Base-by-base conservation (phyloP, 1,284 basidiomycete genomes). In the Melampsora larici-populina region DNA sequence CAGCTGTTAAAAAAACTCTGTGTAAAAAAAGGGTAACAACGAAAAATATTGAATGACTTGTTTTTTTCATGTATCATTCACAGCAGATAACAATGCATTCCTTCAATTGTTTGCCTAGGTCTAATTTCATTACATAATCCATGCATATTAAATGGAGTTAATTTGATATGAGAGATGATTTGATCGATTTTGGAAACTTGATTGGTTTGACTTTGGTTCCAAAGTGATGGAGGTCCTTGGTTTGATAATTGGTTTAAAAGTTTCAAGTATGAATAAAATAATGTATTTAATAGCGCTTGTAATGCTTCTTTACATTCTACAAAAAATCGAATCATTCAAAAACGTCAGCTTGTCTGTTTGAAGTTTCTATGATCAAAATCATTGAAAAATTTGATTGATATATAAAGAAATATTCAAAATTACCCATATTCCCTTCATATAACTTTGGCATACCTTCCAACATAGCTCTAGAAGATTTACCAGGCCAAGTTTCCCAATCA, bases 361-460 rank as follows among this genome's bases (percentile, higher is more conserved):
- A 36, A 4, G 3, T 36, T 36, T 3, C 5, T 36, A 4, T 36
- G 9, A 36, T 36, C 36, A 36, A 9, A 36, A 4, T 64, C 24
- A 11, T 24, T 13, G 24, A 62, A 26, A 24, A 64, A 18, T 17
- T 18, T 5, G 18, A 5, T 29, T 26, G 24, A 64, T 2, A 18
- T 21, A 8, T 17, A 11, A 65, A 8, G 29, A n/a, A n/a, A n/a
- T n/a, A n/a, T n/a, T 51, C 18, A 5, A 3, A 58, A 49, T 33
- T 9, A 73, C 71, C 62, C 62, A 73, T 65, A 2, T 17, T 49
- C 26, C 40, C 40, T 21, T 67, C 46, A 51, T 75, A 75, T 7
- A 75, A 48, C 33, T 75, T 75, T 9, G 72, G 72, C 72, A 75
- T 75, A 11, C 72, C 72, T 21, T 66, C 48, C n/a, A 75, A 51